Percentiles rank a stretch among this genome's conserved stretches.
These are phyloP conservation scores for Capsella bursapastoris DNA, from an alignment of 345 rosid genomes.

Conservation along the genomic window DNA sequence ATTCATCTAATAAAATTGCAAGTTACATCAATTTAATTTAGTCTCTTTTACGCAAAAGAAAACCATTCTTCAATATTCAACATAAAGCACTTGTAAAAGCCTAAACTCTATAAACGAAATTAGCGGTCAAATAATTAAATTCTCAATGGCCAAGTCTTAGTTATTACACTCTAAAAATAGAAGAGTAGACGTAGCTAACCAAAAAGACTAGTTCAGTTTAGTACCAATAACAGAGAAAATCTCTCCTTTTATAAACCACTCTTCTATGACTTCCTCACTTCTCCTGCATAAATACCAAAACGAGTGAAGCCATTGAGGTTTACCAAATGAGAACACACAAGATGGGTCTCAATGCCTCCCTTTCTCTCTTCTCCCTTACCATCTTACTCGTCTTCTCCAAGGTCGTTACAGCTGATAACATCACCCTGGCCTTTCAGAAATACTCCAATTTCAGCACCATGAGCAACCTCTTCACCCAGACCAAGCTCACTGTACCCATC, in stretches of 20 bases:
- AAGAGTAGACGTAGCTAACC: slow-evolving; percentile 40
- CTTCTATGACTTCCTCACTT: slow-evolving; percentile 27
- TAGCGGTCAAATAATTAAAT: slow-evolving; percentile 22
- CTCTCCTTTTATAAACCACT: slow-evolving; percentile 32
- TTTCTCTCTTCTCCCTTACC: slow-evolving; percentile 37
- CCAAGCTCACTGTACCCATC: slow-evolving; percentile 44
- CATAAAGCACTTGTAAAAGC: neutral
- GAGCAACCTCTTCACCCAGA: slow-evolving; percentile 46
- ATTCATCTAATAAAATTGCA: neutral
- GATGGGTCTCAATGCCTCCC: slow-evolving; percentile 44
- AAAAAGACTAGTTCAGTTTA: slow-evolving; percentile 32
- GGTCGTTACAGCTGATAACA: slow-evolving; percentile 47
- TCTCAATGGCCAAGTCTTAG: slow-evolving; percentile 35
- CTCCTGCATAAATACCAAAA: slow-evolving; percentile 36
- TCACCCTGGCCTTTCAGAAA: slow-evolving; percentile 45
- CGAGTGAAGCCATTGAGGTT: slow-evolving; percentile 34
- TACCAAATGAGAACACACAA: slow-evolving; percentile 22
- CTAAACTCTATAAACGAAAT: neutral
- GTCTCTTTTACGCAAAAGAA: neutral
- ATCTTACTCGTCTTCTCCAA: slow-evolving; percentile 39
- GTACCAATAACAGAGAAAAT: slow-evolving; percentile 30
- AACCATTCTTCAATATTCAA: neutral
- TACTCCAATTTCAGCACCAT: slow-evolving; percentile 54
- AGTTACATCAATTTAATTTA: neutral
- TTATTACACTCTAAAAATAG: slow-evolving; percentile 37